A percentile compares a stretch with the other conserved stretches of the same genome.
Conservation (phyloP, 2,329 filamentous ascomycete genomes). For the Leptosphaerulina australis region DNA sequence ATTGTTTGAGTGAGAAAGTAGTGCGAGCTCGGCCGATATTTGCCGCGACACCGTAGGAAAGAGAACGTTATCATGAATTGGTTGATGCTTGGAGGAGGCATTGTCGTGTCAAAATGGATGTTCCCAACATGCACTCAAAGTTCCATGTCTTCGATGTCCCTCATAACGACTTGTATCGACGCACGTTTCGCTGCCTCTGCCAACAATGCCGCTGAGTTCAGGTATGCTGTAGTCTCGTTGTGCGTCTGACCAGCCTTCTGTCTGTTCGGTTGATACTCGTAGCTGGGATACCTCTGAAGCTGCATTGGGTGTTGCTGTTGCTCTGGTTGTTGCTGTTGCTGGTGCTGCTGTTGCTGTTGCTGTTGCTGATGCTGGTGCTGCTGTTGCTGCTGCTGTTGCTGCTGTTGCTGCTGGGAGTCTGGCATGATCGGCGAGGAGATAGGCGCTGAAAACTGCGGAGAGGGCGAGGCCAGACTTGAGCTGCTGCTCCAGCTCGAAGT, state of each 20-base stretch:
- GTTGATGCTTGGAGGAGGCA: neutral
- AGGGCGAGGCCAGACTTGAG: constrained; percentile 46
- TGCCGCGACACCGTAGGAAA: constrained; percentile 15
- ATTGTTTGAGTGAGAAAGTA: constrained; percentile 16
- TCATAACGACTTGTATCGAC: constrained; percentile 85
- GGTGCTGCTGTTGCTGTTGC: constrained; percentile 40
- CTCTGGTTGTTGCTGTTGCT: constrained; percentile 36
- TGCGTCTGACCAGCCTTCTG: constrained; percentile 44
- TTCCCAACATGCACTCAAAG: constrained; percentile 47
- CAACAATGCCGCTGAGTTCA: constrained; percentile 82
- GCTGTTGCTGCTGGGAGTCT: constrained; percentile 7
- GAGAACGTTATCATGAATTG: constrained; percentile 1
- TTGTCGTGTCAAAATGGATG: neutral
- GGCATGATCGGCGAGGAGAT: constrained; percentile 42
- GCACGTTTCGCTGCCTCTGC: constrained; percentile 93
- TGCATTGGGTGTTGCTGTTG: constrained; percentile 40
- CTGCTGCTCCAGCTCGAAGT: constrained; percentile 51
- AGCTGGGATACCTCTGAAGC: constrained; percentile 37
- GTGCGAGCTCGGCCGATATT: constrained; percentile 27
- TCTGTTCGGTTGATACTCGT: constrained; percentile 46
- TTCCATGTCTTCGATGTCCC: constrained; percentile 79
- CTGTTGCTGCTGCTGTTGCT: constrained; percentile 22
- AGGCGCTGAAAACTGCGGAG: constrained; percentile 42
- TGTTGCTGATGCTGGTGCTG: constrained; percentile 40
- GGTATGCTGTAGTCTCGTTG: constrained; percentile 64